A percentile compares a stretch with the other conserved stretches of the same genome.
These are phyloP conservation scores for Thermochaetoides thermophila DNA, from an alignment of 495 filamentous ascomycete genomes.

Conservation along the genomic window DNA sequence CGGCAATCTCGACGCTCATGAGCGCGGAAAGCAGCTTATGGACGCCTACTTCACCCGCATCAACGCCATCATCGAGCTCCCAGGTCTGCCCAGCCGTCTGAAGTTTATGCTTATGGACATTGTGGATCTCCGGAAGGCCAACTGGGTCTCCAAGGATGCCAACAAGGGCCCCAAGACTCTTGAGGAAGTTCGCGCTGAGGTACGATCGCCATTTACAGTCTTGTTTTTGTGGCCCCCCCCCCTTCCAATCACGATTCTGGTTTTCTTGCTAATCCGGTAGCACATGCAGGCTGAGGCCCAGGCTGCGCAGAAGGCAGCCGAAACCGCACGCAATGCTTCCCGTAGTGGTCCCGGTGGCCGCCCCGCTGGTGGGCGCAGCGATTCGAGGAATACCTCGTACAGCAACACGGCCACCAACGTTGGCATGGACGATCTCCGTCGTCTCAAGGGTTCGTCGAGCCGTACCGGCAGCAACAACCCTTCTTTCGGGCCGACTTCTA, in stretches of 20 bases:
- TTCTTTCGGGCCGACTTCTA: conserved; percentile 64
- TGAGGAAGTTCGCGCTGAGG: conserved; percentile 75
- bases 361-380: conserved; percentile 61
- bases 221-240: neutral
- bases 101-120: conserved; percentile 95
- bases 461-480: conserved; percentile 43
- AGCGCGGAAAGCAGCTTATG: conserved; percentile 72
- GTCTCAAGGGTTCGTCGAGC: conserved; percentile 45
- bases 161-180: conserved; percentile 95
- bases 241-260: neutral
- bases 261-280: conserved; percentile 8
- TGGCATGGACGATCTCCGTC: conserved; percentile 76
- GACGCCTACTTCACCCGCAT: conserved; percentile 90
- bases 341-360: conserved; percentile 52
- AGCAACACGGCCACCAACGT: conserved; percentile 57
- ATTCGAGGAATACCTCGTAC: conserved; percentile 66
- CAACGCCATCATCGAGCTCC: conserved; percentile 56
- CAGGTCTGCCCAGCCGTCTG: conserved; percentile 69
- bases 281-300: conserved; percentile 42
- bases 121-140: conserved; percentile 57
- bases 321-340: conserved; percentile 43
- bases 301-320: conserved; percentile 52
- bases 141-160: conserved; percentile 75
- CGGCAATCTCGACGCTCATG: conserved; percentile 61
- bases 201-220: conserved; percentile 22